Evolutionary conservation across 805 yeast species (phyloP).

Genomic region (Kazachstania taianensis): DNA sequence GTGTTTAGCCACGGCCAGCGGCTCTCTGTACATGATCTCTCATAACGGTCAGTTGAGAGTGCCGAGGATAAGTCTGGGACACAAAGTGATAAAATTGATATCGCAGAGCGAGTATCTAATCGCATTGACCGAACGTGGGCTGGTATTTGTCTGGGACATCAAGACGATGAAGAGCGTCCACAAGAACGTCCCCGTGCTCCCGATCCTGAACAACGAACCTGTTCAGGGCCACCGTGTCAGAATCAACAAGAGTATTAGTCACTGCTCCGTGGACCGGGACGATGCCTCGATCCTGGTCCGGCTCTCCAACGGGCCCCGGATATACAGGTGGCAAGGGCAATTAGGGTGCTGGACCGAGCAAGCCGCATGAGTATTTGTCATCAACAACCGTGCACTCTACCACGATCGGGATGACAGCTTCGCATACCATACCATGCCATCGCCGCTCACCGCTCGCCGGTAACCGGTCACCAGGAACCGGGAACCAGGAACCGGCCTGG

Average conservation of each 20-base stretch:
- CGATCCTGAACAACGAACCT: conserved; percentile 20
- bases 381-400: too few relatives aligned
- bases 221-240: conserved; percentile 21
- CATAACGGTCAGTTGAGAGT: conserved; percentile 28
- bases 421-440: too few relatives aligned
- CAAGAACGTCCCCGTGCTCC: conserved; percentile 22
- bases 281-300: conserved; percentile 11
- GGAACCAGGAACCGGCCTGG: too few relatives aligned
- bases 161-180: conserved; percentile 10
- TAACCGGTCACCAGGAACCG: too few relatives aligned
- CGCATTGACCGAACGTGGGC: conserved; percentile 49
- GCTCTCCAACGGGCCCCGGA: conserved; percentile 10
- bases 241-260: conserved; percentile 16
- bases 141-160: conserved; percentile 33
- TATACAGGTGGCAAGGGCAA: conserved; percentile 15
- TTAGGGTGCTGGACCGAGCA: conserved; percentile 24
- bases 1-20: conserved; percentile 35
- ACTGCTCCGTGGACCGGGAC: conserved; percentile 1
- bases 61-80: conserved; percentile 37
- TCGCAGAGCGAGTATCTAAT: conserved; percentile 36
- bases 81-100: conserved; percentile 38
- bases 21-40: conserved; percentile 29
- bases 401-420: too few relatives aligned
- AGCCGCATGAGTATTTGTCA: too few relatives aligned
- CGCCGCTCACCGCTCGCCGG: too few relatives aligned